These are phyloP conservation scores for Alternaria viburni DNA, from an alignment of 2,329 filamentous ascomycete species.

Conservation along the genomic window DNA sequence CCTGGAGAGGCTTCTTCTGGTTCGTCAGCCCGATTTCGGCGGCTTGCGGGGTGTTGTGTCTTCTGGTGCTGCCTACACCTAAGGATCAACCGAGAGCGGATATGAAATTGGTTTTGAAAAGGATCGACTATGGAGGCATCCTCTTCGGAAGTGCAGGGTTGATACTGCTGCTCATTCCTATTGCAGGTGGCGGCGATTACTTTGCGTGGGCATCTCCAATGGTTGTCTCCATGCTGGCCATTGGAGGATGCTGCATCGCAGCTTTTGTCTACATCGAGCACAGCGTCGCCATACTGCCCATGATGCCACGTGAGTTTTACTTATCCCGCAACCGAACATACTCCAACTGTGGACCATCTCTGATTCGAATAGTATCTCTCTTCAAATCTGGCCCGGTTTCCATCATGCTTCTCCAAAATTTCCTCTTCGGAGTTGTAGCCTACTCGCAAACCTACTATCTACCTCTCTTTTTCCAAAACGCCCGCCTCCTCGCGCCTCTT, in stretches of 20 bases:
- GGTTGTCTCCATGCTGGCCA: conserved; percentile 64
- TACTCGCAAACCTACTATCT: conserved; percentile 67
- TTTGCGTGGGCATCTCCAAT: conserved; percentile 64
- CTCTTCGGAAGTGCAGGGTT: conserved; percentile 62
- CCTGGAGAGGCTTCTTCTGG: conserved; percentile 33
- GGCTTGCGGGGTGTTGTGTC: conserved; percentile 15
- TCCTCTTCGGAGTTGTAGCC: conserved; percentile 66
- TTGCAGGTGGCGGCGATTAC: conserved; percentile 66
- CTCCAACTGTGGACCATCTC: neutral
- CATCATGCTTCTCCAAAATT: conserved; percentile 63
- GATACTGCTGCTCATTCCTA: conserved; percentile 67
- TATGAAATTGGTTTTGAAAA: conserved; percentile 53
- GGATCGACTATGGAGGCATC: conserved; percentile 67
- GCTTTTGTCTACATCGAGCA: conserved; percentile 63
- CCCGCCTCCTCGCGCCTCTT: conserved; percentile 53
- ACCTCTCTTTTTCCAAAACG: conserved; percentile 68
- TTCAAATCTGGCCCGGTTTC: conserved; percentile 62
- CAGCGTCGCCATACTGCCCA: conserved; percentile 62
- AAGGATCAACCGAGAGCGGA: conserved; percentile 57
- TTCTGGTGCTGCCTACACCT: conserved; percentile 42
- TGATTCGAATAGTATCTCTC: conserved; percentile 51
- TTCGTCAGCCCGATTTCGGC: conserved; percentile 24
- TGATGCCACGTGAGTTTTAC: conserved; percentile 58
- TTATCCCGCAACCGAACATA: neutral
- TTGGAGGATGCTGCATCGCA: conserved; percentile 56